phyloP scores from a whole-genome alignment of 2,329 filamentous ascomycete species.

The Diaporthe eres region DNA sequence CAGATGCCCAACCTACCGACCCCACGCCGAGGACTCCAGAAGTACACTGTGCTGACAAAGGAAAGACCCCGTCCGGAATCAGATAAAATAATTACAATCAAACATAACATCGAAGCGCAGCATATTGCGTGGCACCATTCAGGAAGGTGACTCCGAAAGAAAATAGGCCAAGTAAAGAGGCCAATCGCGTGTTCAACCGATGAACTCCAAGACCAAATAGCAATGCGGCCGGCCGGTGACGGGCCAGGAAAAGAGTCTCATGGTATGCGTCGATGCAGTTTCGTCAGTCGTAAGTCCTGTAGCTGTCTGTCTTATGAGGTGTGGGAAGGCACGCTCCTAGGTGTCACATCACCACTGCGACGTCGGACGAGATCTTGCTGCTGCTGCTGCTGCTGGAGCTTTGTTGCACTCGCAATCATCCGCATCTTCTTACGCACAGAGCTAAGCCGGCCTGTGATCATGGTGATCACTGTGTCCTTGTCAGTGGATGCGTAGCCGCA shows the following conservation, averaged over 20 bases:
- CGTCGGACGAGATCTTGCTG: conserved; percentile 60
- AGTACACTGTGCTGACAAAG: conserved; percentile 26
- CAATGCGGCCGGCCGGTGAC: conserved; percentile 2
- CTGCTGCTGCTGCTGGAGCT: conserved; percentile 61
- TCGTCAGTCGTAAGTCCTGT: conserved; percentile 50
- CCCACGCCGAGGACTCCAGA: conserved; percentile 25
- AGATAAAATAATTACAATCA: conserved; percentile 27
- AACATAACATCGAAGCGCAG: background rate
- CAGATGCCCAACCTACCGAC: conserved; percentile 17
- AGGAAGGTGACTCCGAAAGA: background rate
- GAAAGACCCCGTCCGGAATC: background rate
- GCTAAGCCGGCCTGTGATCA: conserved; percentile 70
- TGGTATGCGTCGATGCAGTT: conserved; percentile 41
- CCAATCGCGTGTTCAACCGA: conserved; percentile 3
- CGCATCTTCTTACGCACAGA: conserved; percentile 73
- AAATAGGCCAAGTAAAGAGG: background rate
- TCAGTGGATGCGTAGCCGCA: conserved; percentile 45
- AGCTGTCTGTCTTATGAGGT: conserved; percentile 51
- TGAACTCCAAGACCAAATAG: conserved; percentile 16
- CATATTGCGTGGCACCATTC: background rate
- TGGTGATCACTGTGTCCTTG: conserved; percentile 67
- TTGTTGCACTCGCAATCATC: conserved; percentile 72
- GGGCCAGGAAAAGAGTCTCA: background rate
- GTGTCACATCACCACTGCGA: conserved; percentile 69
- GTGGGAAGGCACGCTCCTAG: conserved; percentile 67